Evolutionary conservation across 164 flowering plant genomes (phyloP).

Genomic region (Akebia trifoliata): DNA sequence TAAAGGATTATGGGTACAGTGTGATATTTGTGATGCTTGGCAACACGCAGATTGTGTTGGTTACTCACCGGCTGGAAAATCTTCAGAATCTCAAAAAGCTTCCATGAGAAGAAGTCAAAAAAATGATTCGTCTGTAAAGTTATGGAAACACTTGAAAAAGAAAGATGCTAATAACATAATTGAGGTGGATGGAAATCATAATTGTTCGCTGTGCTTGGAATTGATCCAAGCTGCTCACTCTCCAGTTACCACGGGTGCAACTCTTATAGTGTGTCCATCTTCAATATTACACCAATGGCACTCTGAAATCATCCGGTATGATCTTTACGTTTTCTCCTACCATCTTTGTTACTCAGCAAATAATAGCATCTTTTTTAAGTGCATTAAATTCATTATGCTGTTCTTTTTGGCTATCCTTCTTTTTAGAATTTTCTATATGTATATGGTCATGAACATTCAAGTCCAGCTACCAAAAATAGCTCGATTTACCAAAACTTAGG

Average conservation of each 20-base stretch:
- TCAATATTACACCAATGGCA: constrained; percentile 92
- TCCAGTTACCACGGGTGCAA: constrained; percentile 69
- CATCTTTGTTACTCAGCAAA: not conserved
- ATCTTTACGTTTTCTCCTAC: constrained; percentile 9
- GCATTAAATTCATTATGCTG: not conserved
- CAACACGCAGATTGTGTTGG: constrained; percentile 97
- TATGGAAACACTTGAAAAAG: constrained; percentile 22
- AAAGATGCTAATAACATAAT: constrained; percentile 28
- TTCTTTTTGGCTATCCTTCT: not conserved
- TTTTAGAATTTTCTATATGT: not conserved
- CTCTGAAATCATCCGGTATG: constrained; percentile 79
- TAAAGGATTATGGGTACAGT: constrained; percentile 96
- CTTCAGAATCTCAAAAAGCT: constrained; percentile 16
- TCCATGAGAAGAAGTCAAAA: constrained; percentile 14
- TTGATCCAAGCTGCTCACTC: constrained; percentile 62
- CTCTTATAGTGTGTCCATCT: constrained; percentile 90
- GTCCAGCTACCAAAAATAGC: too few relatives aligned
- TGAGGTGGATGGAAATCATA: constrained; percentile 47
- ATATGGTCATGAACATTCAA: not conserved
- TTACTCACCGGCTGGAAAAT: constrained; percentile 48
- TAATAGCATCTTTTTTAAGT: not conserved
- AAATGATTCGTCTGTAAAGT: constrained; percentile 11
- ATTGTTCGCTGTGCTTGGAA: constrained; percentile 65
- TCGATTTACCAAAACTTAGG: too few relatives aligned
- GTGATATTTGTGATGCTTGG: constrained; percentile 98